Evolutionary conservation across 148 eudicot genomes (phyloP), one percentile per base, ranked within the genome.

Genomic region (Spergularia marina): DNA sequence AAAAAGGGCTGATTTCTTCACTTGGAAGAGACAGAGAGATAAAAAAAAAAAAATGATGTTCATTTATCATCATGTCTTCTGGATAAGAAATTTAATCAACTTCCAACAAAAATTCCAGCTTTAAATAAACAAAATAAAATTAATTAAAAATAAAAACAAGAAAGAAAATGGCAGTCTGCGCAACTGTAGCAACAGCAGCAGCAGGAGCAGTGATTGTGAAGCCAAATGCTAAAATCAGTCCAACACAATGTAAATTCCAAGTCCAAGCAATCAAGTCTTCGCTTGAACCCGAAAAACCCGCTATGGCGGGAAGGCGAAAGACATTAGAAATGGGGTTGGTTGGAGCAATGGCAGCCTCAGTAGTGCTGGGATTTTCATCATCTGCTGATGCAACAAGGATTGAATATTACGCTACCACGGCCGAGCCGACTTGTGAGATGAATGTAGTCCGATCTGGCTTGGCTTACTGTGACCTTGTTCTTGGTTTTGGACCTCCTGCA

Each of bases 401-500:
- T 9, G 92, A 94, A 71, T 94, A 91, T 80, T 94, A 85, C 65
- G 98, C 98, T 34, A 94, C 98, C 2, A 87, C 87, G 2, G 83
- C 87, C 3, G 98, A 89, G 21, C 98, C 97, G 0, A 20, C 91
- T 39, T 94, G 98, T 66, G 91, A 94, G 55, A 83, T 91, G 76
- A 88, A 82, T 65, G 86, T 79, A 20, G 97, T 83, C 6, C 80
- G 74, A 0, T 94, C 98, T 7, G 97, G 98, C 1, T 92, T 91
- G 60, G 98, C 89, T 40, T 94, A 87, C 67, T 91, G 97, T 79
- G 98, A 91, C 34, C 23, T 94, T 12, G 80, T 77, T 58, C 74
- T 82, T 63, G 98, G 98, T 5, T 86, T 86, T 30, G 98, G 98
- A 1, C 79, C 68, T 53, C 79, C 78, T 51, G 96, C 86, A 58